A percentile compares a stretch with the other conserved stretches of the same genome.
phyloP scores from a whole-genome alignment of 148 eudicot species.

The Gaultheria prostrata region DNA sequence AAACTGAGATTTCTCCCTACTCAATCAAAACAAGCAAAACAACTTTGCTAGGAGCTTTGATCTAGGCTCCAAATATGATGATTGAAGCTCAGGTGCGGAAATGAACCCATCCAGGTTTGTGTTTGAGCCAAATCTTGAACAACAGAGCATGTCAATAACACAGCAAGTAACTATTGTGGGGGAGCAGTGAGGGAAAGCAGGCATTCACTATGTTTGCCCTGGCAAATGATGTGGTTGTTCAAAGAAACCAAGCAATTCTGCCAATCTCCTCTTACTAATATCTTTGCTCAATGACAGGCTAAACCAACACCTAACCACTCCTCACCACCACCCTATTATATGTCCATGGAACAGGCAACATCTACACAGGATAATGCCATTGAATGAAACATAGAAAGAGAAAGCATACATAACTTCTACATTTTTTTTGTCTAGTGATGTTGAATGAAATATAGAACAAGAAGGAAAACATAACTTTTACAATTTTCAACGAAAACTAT shows the following conservation, averaged over 20 bases:
- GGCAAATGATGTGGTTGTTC: neutral
- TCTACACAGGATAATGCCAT: conserved; percentile 6
- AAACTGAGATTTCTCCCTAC: too few relatives aligned
- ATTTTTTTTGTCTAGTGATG: too few relatives aligned
- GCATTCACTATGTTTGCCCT: neutral
- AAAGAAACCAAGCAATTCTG: neutral
- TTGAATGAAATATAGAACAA: neutral
- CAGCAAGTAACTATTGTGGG: neutral
- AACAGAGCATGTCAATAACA: neutral
- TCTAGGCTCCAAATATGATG: too few relatives aligned
- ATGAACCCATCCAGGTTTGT: too few relatives aligned
- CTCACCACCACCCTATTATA: neutral
- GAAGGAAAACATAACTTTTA: neutral
- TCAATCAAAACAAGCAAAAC: too few relatives aligned
- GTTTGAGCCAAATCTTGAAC: neutral
- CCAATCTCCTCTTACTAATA: neutral
- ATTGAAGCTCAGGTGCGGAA: too few relatives aligned
- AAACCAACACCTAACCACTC: neutral
- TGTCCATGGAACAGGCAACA: neutral
- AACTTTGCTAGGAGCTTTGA: too few relatives aligned
- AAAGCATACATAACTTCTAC: neutral
- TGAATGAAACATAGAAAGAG: neutral
- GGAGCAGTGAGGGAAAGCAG: neutral
- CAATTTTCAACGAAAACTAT: neutral
- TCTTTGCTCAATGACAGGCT: neutral